Conservation (phyloP, 352 stramenopile genomes). For the Phytopythium litorale region DNA sequence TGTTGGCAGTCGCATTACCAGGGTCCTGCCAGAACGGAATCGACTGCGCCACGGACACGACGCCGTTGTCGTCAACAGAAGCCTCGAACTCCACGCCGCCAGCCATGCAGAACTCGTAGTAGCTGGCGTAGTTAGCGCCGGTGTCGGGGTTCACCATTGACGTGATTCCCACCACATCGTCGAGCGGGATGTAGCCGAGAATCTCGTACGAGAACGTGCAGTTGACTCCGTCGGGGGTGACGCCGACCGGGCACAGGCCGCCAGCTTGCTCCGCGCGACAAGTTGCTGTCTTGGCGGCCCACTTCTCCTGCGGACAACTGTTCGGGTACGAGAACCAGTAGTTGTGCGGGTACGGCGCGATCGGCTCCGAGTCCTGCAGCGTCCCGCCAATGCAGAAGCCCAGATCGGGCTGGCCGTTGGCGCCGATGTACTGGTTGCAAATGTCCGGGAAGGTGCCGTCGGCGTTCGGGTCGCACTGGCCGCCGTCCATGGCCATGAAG, state of each 20-base stretch:
- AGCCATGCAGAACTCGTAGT: constrained; percentile 53
- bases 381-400: constrained; percentile 46
- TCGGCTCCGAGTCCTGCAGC: constrained; percentile 33
- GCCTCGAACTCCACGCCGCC: constrained; percentile 47
- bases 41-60: constrained; percentile 16
- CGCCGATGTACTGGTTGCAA: constrained; percentile 54
- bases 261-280: constrained; percentile 34
- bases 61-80: no score
- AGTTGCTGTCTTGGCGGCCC: constrained; percentile 34
- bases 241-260: constrained; percentile 41
- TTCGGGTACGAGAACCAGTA: constrained; percentile 85
- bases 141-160: constrained; percentile 42
- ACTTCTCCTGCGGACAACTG: constrained; percentile 41
- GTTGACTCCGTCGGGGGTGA: constrained; percentile 44
- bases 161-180: constrained; percentile 73
- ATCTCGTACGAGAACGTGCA: constrained; percentile 68
- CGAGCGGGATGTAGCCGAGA: constrained; percentile 52
- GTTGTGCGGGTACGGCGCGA: constrained; percentile 70
- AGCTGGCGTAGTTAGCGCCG: constrained; percentile 30
- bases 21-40: constrained; percentile 72
- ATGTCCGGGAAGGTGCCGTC: constrained; percentile 30
- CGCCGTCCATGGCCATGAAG: constrained; percentile 57
- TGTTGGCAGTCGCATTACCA: constrained; percentile 34
- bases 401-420: constrained; percentile 33
- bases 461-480: constrained; percentile 39